These are phyloP conservation scores for Coniochaeta sp. DNA, from an alignment of 2,329 filamentous ascomycete species.

Conservation along the genomic window DNA sequence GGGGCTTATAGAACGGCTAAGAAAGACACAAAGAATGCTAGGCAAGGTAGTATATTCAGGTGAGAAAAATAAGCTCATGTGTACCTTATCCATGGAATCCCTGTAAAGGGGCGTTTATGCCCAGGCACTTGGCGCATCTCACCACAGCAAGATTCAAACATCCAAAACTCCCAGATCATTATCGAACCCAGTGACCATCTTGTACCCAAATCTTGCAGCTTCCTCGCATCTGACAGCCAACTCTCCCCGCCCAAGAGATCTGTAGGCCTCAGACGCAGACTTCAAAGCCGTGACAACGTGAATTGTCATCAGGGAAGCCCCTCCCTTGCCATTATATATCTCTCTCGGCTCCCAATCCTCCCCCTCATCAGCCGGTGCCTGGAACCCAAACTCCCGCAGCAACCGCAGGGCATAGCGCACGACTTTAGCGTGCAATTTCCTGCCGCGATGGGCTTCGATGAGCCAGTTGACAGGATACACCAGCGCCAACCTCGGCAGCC, in stretches of 20 bases:
- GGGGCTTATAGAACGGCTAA: too few species aligned
- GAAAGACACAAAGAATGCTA: too few species aligned
- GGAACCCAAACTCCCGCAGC: slow-evolving; percentile 26
- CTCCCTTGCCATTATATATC: slow-evolving; percentile 14
- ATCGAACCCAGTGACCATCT: slow-evolving; percentile 23
- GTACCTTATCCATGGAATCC: too few species aligned
- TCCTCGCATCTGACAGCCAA: slow-evolving; percentile 17
- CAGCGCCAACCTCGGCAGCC: slow-evolving; percentile 22
- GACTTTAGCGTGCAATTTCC: slow-evolving; percentile 24
- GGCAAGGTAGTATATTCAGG: too few species aligned
- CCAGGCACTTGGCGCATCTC: too few species aligned
- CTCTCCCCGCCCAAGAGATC: slow-evolving; percentile 16
- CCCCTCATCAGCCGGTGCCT: slow-evolving; percentile 12
- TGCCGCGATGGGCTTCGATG: slow-evolving; percentile 20
- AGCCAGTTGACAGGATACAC: slow-evolving; percentile 29
- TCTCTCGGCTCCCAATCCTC: slow-evolving; percentile 14
- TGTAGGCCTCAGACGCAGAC: slow-evolving; percentile 20
- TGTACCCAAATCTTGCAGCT: slow-evolving; percentile 21
- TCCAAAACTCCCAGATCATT: slow-evolving; percentile 16
- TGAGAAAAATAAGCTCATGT: too few species aligned
- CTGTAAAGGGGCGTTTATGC: too few species aligned
- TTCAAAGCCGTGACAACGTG: slow-evolving; percentile 25
- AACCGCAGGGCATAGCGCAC: slow-evolving; percentile 19
- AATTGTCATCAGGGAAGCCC: slow-evolving; percentile 21
- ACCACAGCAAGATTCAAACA: slow-evolving; percentile 11